Percentiles rank a stretch among this genome's conserved stretches.
These are phyloP conservation scores for Rhododendron kiyosumense DNA, from an alignment of 148 eudicot species.

Conservation along the genomic window DNA sequence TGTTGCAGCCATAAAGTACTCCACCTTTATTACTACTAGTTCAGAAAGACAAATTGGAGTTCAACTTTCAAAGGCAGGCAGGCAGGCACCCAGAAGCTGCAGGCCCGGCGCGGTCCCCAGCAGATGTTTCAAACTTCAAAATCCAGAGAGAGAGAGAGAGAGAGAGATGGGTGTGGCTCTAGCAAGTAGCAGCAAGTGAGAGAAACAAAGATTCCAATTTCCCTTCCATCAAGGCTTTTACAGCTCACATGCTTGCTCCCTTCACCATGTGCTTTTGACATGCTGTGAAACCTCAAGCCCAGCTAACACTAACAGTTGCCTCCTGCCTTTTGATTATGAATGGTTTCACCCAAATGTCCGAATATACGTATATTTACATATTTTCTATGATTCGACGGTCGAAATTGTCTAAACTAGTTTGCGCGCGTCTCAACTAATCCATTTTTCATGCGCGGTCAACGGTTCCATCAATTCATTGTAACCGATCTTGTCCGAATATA, in stretches of 20 bases:
- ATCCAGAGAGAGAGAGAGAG: background rate
- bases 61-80: background rate
- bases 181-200: background rate
- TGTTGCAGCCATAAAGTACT: background rate
- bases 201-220: background rate
- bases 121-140: slow-evolving; percentile 3
- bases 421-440: too few species aligned
- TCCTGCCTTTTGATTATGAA: background rate
- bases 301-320: too few species aligned
- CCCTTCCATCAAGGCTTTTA: background rate
- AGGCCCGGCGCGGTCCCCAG: background rate
- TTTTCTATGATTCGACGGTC: too few species aligned
- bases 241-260: background rate
- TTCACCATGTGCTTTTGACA: background rate
- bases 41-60: background rate
- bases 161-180: background rate
- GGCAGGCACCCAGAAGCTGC: background rate
- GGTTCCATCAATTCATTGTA: background rate
- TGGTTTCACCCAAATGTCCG: background rate
- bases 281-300: background rate
- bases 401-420: too few species aligned
- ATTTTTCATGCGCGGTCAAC: too few species aligned
- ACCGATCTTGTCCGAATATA: background rate
- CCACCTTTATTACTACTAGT: background rate
- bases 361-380: background rate